These are phyloP conservation scores for Elsinoe perseae DNA, from an alignment of 2,329 filamentous ascomycete genomes.

Conservation along the genomic window DNA sequence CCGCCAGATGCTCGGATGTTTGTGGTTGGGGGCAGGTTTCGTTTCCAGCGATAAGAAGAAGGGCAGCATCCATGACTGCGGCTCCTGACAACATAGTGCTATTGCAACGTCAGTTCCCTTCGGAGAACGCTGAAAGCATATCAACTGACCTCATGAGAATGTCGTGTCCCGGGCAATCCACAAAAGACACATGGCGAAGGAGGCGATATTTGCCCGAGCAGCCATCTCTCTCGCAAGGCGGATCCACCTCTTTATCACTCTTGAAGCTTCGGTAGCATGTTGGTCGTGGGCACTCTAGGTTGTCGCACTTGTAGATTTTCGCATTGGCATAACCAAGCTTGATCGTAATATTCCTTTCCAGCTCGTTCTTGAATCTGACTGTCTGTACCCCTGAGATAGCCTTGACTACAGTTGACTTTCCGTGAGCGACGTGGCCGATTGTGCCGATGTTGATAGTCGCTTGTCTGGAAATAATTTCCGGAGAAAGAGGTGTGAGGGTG, in stretches of 20 bases:
- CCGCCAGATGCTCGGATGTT: constrained; percentile 96
- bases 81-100: constrained; percentile 98
- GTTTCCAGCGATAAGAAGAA: constrained; percentile 94
- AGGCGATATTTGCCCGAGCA: constrained; percentile 82
- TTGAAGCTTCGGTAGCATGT: constrained; percentile 96
- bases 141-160: constrained; percentile 76
- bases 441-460: constrained; percentile 97
- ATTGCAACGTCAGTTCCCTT: background rate
- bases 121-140: background rate
- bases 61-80: constrained; percentile 97
- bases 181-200: constrained; percentile 91
- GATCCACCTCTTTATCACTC: constrained; percentile 98
- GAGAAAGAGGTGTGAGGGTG: constrained; percentile 73
- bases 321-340: constrained; percentile 99
- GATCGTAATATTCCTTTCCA: constrained; percentile 99
- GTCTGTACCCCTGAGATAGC: constrained; percentile 98
- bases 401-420: constrained; percentile 98
- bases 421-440: constrained; percentile 97
- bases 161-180: constrained; percentile 98
- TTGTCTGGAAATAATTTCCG: constrained; percentile 95
- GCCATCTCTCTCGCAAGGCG: constrained; percentile 87
- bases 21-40: constrained; percentile 97
- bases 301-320: constrained; percentile 99
- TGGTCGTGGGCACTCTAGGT: constrained; percentile 78
- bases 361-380: constrained; percentile 98